These are phyloP conservation scores for Triticum dicoccoides DNA, from an alignment of 176 grass and related monocot genomes.

Conservation along the genomic window DNA sequence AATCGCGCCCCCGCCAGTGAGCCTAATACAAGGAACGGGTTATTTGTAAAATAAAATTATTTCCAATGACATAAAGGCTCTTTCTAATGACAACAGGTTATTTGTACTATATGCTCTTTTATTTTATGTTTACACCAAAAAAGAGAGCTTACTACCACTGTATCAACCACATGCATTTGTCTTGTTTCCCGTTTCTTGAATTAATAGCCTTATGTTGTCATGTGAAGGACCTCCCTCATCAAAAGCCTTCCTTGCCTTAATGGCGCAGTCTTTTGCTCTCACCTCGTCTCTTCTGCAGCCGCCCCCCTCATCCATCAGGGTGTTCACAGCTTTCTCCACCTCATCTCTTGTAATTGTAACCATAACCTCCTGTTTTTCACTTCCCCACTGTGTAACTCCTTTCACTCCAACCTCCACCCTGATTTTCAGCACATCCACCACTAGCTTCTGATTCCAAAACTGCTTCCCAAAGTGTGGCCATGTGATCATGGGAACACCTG, in stretches of 20 bases:
- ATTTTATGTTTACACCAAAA: not conserved
- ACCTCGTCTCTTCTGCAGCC: conserved; percentile 41
- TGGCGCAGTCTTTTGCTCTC: conserved; percentile 39
- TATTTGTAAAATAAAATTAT: not conserved
- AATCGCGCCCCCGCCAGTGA: not conserved
- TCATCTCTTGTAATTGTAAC: conserved; percentile 28
- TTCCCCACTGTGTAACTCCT: conserved; percentile 14
- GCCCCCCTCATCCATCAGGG: conserved; percentile 45
- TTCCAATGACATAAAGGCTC: no score
- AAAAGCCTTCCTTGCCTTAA: conserved; percentile 56
- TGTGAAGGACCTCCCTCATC: conserved; percentile 58
- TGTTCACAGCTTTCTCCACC: conserved; percentile 24
- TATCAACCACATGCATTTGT: conserved; percentile 3
- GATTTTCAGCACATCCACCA: conserved; percentile 60
- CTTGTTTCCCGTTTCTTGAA: conserved; percentile 35
- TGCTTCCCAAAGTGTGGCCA: conserved; percentile 62
- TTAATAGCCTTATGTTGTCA: conserved; percentile 41
- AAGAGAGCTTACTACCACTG: not conserved
- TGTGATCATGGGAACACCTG: conserved; percentile 65
- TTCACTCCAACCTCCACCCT: conserved; percentile 36
- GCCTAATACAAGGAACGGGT: not conserved
- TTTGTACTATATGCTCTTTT: not conserved
- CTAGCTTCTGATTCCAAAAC: conserved; percentile 54
- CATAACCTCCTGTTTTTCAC: conserved; percentile 24
- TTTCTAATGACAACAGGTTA: no score